Evolutionary conservation across 805 yeast genomes (phyloP).

Genomic region (Ogataea pini): DNA sequence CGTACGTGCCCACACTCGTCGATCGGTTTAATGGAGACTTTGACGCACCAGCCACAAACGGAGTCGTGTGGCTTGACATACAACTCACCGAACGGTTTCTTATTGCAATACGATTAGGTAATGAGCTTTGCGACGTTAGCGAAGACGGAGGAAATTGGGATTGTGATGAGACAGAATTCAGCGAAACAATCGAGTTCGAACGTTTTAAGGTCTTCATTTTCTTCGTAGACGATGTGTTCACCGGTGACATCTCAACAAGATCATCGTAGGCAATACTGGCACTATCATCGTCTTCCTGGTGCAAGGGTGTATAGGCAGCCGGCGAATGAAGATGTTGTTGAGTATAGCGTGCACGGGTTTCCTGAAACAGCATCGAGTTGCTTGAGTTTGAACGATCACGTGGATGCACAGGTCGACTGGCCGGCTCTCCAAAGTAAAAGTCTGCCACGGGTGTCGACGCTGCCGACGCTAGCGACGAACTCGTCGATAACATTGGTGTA

Average conservation of each 20-base stretch:
- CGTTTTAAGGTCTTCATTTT: constrained; percentile 30
- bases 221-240: constrained; percentile 30
- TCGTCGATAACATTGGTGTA: constrained; percentile 29
- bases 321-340: constrained; percentile 12
- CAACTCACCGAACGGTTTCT: constrained; percentile 25
- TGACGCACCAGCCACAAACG: constrained; percentile 9
- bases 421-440: not conserved
- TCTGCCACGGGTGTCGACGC: constrained; percentile 2
- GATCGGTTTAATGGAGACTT: constrained; percentile 14
- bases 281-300: constrained; percentile 21
- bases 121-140: constrained; percentile 4
- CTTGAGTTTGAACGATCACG: constrained; percentile 26
- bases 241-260: constrained; percentile 26
- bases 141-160: constrained; percentile 23
- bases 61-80: constrained; percentile 4
- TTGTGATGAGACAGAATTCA: constrained; percentile 26
- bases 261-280: constrained; percentile 16
- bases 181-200: constrained; percentile 32
- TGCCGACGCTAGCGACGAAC: constrained; percentile 23
- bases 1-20: not conserved
- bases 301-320: constrained; percentile 20
- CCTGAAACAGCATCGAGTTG: constrained; percentile 16
- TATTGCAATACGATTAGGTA: constrained; percentile 7
- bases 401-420: not conserved
- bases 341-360: constrained; percentile 6